Evolutionary conservation across 2,329 filamentous ascomycete species (phyloP), one percentile per base, ranked within the genome.

Genomic region (Botrytis pseudocinerea): DNA sequence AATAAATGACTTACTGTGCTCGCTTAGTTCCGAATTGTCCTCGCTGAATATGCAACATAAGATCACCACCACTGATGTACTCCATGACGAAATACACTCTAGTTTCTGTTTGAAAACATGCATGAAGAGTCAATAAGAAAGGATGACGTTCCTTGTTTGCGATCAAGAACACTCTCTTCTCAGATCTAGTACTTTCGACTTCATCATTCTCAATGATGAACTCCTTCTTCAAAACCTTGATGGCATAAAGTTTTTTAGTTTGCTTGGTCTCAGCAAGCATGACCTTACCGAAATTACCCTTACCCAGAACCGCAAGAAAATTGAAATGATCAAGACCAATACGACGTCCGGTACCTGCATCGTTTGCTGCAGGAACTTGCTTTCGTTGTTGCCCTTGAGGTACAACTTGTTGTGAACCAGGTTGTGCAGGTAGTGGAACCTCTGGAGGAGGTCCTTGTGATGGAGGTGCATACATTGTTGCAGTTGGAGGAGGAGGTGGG

Each of bases 141-240:
- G 97, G 96, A 81, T 99, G 96, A 22, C 93, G 91, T 82, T 98
- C 96, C 82, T 97, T 94, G 85, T 99, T 99, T 48, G 96, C 96
- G 81, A 99, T 92, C 82, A 99, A 83, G 85, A 98, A 97, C 25
- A 99, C 97, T 76, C 96, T 89, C 88, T 99, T 99, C 84, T 99
- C 96, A 0, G 96, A 99, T 76, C 95, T 90, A 60, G 94, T 98
- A 83, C 95, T 98, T 83, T 99, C 96, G 12, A 99, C 96, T 85
- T 99, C 96, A 81, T 99, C 96, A 77, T 99, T 97, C 82, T 99
- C 97, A 75, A 99, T 99, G 81, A 99, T 99, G 82, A 99, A 99
- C 82, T 99, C 96, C 85, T 99, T 99, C 88, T 99, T 99, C 78
- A 99, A 85, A 54, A 99, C 96, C 84, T 99, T 99, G 83, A 99